Percentiles rank a stretch among this genome's conserved stretches.
Conservation (phyloP, 805 yeast genomes). For the Wickerhamomyces pijperi region DNA sequence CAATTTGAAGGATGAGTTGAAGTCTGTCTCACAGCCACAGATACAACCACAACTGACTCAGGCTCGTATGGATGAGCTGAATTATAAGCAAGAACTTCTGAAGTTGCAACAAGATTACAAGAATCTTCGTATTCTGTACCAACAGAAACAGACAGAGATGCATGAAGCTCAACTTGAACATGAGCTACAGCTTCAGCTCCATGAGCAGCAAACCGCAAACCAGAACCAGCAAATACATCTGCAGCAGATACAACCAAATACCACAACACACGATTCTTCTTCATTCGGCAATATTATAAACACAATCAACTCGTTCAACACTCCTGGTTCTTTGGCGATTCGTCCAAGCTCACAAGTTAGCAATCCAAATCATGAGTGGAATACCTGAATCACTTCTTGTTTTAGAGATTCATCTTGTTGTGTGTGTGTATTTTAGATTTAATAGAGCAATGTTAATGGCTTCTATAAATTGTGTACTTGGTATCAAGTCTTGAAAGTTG, state of each 20-base stretch:
- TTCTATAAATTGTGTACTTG: too few species aligned
- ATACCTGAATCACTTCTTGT: conserved; percentile 1
- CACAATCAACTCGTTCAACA: conserved; percentile 14
- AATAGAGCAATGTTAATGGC: too few species aligned
- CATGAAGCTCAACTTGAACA: conserved; percentile 1
- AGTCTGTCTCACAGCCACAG: neutral
- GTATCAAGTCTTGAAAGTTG: too few species aligned
- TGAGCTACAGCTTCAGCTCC: neutral
- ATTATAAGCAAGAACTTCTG: neutral
- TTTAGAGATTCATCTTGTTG: too few species aligned
- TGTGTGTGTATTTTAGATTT: too few species aligned
- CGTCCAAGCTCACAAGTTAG: conserved; percentile 9
- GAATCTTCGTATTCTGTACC: neutral
- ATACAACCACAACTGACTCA: neutral
- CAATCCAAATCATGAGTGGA: conserved; percentile 12
- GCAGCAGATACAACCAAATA: too few species aligned
- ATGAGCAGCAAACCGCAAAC: neutral
- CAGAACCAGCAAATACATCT: neutral
- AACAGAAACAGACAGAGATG: conserved; percentile 1
- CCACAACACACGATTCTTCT: neutral
- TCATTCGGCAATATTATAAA: conserved; percentile 1
- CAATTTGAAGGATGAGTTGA: neutral
- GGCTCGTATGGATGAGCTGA: neutral
- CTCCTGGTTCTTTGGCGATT: conserved; percentile 11
- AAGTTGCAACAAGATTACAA: neutral